Percentiles rank a stretch among this genome's conserved stretches.
These are phyloP conservation scores for Russula griseocarnosa DNA, from an alignment of 768 basidiomycete species.

Conservation along the genomic window DNA sequence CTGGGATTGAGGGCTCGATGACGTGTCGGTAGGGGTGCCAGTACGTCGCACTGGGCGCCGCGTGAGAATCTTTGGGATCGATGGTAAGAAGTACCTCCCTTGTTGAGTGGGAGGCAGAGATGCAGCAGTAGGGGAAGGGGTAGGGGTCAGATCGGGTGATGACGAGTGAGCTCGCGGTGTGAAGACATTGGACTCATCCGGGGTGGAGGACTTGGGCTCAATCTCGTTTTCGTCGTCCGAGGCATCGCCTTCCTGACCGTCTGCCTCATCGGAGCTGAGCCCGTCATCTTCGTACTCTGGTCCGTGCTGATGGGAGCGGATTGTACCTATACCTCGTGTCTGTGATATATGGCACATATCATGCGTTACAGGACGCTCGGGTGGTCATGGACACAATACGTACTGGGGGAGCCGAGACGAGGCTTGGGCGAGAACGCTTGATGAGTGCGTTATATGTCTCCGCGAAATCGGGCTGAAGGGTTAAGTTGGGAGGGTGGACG, in stretches of 20 bases:
- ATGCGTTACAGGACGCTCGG: neutral
- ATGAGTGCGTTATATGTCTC: constrained; percentile 60
- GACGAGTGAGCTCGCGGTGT: neutral
- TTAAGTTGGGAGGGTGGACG: constrained; percentile 42
- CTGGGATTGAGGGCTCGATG: constrained; percentile 9
- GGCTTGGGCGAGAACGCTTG: constrained; percentile 57
- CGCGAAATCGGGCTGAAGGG: constrained; percentile 48
- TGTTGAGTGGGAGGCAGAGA: constrained; percentile 32
- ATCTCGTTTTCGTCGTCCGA: constrained; percentile 38
- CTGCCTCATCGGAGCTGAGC: constrained; percentile 53
- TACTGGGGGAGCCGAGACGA: constrained; percentile 77
- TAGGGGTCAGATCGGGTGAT: constrained; percentile 15
- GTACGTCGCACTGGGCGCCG: constrained; percentile 36
- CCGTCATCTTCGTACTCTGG: constrained; percentile 73
- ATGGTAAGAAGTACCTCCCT: constrained; percentile 32
- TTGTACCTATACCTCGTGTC: constrained; percentile 85
- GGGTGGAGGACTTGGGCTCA: constrained; percentile 20
- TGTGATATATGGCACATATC: constrained; percentile 33
- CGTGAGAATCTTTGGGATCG: constrained; percentile 37
- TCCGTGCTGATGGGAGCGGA: constrained; percentile 55
- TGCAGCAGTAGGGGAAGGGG: constrained; percentile 23
- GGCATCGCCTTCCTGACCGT: constrained; percentile 41
- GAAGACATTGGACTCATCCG: neutral
- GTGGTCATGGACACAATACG: neutral
- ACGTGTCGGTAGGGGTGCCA: constrained; percentile 34